Evolutionary conservation across 129 eudicot species (phyloP).

Genomic region (Flaveria ramosissima): DNA sequence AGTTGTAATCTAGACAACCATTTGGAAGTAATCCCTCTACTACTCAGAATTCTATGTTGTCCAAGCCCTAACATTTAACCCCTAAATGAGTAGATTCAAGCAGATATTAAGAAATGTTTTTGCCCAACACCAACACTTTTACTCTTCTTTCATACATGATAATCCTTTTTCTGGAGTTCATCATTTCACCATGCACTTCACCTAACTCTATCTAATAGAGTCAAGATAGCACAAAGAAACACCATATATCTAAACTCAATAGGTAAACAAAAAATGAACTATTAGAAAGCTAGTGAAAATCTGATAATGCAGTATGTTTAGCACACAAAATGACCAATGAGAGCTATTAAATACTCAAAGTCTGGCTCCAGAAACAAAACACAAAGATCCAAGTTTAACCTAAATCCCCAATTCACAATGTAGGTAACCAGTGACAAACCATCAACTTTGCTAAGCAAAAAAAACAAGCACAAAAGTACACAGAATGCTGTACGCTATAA

Average conservation of each 20-base stretch:
- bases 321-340: neutral
- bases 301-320: slow-evolving; percentile 2
- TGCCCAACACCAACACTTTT: neutral
- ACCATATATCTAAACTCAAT: slow-evolving; percentile 5
- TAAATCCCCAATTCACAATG: slow-evolving; percentile 12
- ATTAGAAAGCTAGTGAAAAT: neutral
- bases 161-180: neutral
- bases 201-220: slow-evolving; percentile 1
- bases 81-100: neutral
- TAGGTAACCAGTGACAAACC: neutral
- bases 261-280: neutral
- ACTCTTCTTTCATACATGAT: neutral
- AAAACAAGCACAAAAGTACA: neutral
- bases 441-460: neutral
- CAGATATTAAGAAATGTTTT: neutral
- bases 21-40: neutral
- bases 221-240: neutral
- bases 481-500: neutral
- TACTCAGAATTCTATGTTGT: neutral
- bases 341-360: neutral
- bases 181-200: slow-evolving; percentile 8
- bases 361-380: neutral
- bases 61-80: neutral
- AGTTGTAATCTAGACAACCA: slow-evolving; percentile 16
- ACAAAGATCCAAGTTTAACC: neutral